Conservation (phyloP, 2,329 filamentous ascomycete species). For the Ilyonectria robusta region DNA sequence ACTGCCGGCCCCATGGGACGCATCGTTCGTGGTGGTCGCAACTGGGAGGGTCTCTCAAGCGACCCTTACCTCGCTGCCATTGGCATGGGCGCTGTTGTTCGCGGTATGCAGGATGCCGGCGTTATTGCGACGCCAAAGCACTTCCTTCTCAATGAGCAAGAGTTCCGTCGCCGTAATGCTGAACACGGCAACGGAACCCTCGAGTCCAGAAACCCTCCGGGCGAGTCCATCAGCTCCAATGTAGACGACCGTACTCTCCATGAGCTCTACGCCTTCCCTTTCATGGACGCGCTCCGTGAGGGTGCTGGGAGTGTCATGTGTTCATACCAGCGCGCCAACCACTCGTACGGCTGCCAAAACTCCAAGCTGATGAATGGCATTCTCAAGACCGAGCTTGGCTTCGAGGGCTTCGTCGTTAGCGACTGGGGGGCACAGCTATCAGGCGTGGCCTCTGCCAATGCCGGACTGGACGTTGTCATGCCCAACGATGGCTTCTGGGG, state of each 20-base stretch:
- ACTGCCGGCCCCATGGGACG: slow-evolving; percentile 79
- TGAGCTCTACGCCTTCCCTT: slow-evolving; percentile 77
- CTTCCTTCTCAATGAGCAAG: too few relatives aligned
- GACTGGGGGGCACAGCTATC: slow-evolving; percentile 79
- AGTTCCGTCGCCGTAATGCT: too few relatives aligned
- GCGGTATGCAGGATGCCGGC: too few relatives aligned
- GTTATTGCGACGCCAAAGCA: too few relatives aligned
- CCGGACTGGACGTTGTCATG: slow-evolving; percentile 80
- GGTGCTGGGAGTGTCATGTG: slow-evolving; percentile 75
- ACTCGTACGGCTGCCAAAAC: slow-evolving; percentile 67
- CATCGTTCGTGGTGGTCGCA: slow-evolving; percentile 78
- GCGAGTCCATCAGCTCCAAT: slow-evolving; percentile 62
- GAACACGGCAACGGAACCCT: too few relatives aligned
- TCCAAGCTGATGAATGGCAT: slow-evolving; percentile 74
- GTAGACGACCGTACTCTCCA: slow-evolving; percentile 76
- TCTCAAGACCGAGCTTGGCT: slow-evolving; percentile 74
- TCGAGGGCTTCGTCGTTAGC: slow-evolving; percentile 77
- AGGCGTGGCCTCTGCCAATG: slow-evolving; percentile 65
- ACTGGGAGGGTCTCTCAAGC: slow-evolving; percentile 82
- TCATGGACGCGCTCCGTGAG: slow-evolving; percentile 71
- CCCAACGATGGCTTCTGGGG: slow-evolving; percentile 58
- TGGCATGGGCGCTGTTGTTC: too few relatives aligned
- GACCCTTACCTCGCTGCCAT: slow-evolving; percentile 68
- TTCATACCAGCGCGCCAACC: slow-evolving; percentile 80
- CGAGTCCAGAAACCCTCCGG: too few relatives aligned